Conservation (phyloP, 768 basidiomycete genomes). For the Mycena rebaudengoi region DNA sequence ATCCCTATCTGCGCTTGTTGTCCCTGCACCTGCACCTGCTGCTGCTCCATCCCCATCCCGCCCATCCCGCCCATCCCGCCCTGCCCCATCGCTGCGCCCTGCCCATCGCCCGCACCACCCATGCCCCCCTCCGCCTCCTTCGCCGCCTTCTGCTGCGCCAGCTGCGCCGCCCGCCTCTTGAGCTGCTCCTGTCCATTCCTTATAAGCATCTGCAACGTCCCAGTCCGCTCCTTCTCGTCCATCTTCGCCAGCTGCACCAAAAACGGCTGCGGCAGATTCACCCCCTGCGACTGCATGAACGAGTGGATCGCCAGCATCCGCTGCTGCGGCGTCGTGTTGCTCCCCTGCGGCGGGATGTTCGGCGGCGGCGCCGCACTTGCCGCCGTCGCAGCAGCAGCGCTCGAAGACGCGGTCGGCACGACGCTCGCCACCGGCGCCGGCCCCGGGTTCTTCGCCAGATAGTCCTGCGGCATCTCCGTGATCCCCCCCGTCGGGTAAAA, state of each 20-base stretch:
- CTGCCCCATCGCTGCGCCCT: slow-evolving; percentile 18
- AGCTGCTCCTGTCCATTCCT: slow-evolving; percentile 6
- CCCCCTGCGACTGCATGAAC: slow-evolving; percentile 1
- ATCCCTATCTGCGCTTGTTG: too few species aligned
- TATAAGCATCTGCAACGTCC: slow-evolving; percentile 5
- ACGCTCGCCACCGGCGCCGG: too few species aligned
- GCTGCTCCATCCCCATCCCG: too few species aligned
- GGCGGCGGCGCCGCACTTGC: too few species aligned
- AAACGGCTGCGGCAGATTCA: not conserved
- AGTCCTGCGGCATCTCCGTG: slow-evolving; percentile 56
- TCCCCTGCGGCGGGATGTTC: slow-evolving; percentile 6
- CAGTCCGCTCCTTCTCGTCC: not conserved
- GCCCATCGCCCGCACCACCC: slow-evolving; percentile 6
- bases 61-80: too few species aligned
- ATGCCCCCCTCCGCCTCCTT: slow-evolving; percentile 31
- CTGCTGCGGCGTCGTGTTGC: not conserved
- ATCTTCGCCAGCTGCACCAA: slow-evolving; percentile 3
- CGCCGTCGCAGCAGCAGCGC: too few species aligned
- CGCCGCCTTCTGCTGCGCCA: slow-evolving; percentile 24
- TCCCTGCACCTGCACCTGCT: too few species aligned
- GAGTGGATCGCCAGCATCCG: not conserved
- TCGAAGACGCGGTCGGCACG: too few species aligned
- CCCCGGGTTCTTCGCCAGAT: slow-evolving; percentile 11
- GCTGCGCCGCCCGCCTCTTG: not conserved
- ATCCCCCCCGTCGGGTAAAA: slow-evolving; percentile 62